phyloP scores from a whole-genome alignment of 805 yeast genomes.

The Saccharomycopsis malanga region DNA sequence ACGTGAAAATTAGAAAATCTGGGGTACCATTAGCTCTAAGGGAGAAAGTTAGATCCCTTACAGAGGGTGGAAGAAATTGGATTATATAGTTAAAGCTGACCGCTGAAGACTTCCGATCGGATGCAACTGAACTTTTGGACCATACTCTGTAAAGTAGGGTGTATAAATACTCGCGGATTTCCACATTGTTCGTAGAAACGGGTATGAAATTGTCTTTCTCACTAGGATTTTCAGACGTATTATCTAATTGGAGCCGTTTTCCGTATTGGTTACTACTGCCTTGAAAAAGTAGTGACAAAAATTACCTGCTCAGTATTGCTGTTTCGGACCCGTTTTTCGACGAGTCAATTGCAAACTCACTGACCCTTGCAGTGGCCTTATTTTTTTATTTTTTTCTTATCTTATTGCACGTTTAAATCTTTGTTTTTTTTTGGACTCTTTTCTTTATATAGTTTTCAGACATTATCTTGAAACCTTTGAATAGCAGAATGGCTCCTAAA shows the following conservation, averaged over 20 bases:
- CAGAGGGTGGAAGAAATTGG: not conserved
- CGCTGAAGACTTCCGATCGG: too few relatives aligned
- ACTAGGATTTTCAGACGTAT: too few relatives aligned
- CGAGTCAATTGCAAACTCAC: not conserved
- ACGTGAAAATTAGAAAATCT: not conserved
- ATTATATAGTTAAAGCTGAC: too few relatives aligned
- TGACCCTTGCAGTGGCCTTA: not conserved
- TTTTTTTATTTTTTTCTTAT: not conserved
- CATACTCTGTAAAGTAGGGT: not conserved
- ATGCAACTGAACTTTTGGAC: too few relatives aligned
- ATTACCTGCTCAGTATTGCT: not conserved
- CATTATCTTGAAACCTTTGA: too few relatives aligned
- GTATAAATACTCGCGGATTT: not conserved
- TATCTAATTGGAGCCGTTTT: too few relatives aligned
- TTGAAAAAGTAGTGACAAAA: too few relatives aligned
- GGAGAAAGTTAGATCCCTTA: not conserved
- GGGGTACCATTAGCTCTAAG: not conserved
- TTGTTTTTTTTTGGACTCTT: not conserved
- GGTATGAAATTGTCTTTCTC: too few relatives aligned
- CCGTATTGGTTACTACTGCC: too few relatives aligned
- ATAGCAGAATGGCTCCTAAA: slow-evolving; percentile 3
- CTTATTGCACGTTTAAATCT: not conserved
- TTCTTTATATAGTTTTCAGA: too few relatives aligned
- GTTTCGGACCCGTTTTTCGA: not conserved
- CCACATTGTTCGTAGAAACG: not conserved